These are phyloP conservation scores for Auricularia heimuer DNA, from an alignment of 768 basidiomycete genomes.

Conservation along the genomic window DNA sequence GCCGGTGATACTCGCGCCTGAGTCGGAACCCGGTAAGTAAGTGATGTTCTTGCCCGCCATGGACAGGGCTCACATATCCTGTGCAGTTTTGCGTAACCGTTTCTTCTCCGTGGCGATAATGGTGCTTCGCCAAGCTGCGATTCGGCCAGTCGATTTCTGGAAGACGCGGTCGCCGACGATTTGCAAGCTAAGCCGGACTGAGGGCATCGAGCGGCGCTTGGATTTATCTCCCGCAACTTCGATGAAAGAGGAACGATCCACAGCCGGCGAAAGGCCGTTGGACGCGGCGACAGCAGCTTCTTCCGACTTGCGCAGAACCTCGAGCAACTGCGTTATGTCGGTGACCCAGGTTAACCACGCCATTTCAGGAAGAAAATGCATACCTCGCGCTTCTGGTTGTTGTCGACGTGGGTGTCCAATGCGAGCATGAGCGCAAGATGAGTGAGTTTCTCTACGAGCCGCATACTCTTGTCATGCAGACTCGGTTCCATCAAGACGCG, in stretches of 20 bases:
- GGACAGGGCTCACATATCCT: conserved; percentile 53
- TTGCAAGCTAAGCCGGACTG: conserved; percentile 27
- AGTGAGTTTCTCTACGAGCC: conserved; percentile 59
- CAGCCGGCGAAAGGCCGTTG: neutral
- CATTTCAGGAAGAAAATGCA: conserved; percentile 8
- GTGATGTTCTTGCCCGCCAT: no score
- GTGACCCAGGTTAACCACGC: neutral
- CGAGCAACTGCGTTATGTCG: conserved; percentile 39
- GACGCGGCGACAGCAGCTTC: neutral
- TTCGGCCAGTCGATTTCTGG: conserved; percentile 50
- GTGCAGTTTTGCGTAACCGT: conserved; percentile 53
- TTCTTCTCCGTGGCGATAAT: conserved; percentile 63
- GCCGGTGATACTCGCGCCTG: conserved; percentile 71
- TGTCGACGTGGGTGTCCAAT: conserved; percentile 49
- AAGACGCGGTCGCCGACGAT: conserved; percentile 48
- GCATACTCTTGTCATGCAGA: conserved; percentile 35
- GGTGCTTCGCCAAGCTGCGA: conserved; percentile 64
- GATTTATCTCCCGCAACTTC: neutral
- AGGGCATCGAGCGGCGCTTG: neutral
- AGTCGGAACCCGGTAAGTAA: neutral
- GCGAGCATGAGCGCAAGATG: conserved; percentile 63
- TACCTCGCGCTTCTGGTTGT: conserved; percentile 67
- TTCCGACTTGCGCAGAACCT: conserved; percentile 46
- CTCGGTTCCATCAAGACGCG: conserved; percentile 28
- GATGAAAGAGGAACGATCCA: neutral